These are phyloP conservation scores for Globisporangium splendens DNA, from an alignment of 352 stramenopile genomes.

Conservation along the genomic window DNA sequence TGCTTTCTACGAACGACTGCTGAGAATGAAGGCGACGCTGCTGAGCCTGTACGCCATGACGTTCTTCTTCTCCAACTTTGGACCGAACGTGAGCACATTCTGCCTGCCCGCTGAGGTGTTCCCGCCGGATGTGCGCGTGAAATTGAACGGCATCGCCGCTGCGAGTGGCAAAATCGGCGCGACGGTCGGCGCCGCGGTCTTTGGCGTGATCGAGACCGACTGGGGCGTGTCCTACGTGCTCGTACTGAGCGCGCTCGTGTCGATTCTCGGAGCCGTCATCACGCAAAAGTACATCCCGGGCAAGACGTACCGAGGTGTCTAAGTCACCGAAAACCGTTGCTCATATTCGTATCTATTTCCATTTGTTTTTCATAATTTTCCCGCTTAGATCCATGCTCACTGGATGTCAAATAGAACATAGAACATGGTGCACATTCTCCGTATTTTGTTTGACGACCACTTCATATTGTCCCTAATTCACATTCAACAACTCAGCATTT, in stretches of 20 bases:
- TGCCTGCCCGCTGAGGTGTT: constrained; percentile 82
- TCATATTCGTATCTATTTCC: too few species aligned
- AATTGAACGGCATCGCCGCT: constrained; percentile 77
- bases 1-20: constrained; percentile 46
- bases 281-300: constrained; percentile 61
- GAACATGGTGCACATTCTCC: too few species aligned
- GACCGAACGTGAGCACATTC: constrained; percentile 86
- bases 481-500: too few species aligned
- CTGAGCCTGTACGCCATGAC: constrained; percentile 72
- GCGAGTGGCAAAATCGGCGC: constrained; percentile 76
- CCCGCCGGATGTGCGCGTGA: constrained; percentile 58
- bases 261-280: constrained; percentile 51
- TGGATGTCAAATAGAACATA: too few species aligned
- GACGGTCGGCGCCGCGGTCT: constrained; percentile 53
- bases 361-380: too few species aligned
- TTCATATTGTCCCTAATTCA: too few species aligned
- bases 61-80: constrained; percentile 90
- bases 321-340: background rate
- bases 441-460: too few species aligned
- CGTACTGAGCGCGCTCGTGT: constrained; percentile 50
- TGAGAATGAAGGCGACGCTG: constrained; percentile 37
- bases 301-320: constrained; percentile 29
- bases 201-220: constrained; percentile 55
- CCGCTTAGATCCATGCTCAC: too few species aligned
- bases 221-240: constrained; percentile 62